These are phyloP conservation scores for Penicillium sp. DNA, from an alignment of 2,329 filamentous ascomycete genomes.

Conservation along the genomic window DNA sequence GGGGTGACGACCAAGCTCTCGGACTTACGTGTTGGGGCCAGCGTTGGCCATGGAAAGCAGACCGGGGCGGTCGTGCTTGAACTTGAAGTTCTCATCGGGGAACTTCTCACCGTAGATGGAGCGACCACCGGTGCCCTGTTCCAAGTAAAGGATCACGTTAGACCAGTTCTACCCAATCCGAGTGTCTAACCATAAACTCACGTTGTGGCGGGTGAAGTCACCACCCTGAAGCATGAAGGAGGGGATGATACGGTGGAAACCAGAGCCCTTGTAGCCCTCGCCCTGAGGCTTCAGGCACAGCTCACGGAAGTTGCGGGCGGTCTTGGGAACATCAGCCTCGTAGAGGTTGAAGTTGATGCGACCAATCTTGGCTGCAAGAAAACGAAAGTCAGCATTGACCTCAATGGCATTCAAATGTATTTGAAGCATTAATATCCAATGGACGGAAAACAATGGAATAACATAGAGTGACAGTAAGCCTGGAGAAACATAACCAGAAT, in stretches of 20 bases:
- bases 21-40: conserved; percentile 80
- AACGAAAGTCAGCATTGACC: conserved; percentile 11
- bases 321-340: conserved; percentile 82
- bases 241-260: conserved; percentile 90
- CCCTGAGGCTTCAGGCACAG: conserved; percentile 77
- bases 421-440: conserved; percentile 2
- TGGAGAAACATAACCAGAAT: background rate
- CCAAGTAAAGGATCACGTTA: conserved; percentile 8
- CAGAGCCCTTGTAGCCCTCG: conserved; percentile 74
- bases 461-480: too few relatives aligned
- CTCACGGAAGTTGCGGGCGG: conserved; percentile 74
- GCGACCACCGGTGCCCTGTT: conserved; percentile 78
- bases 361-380: conserved; percentile 59
- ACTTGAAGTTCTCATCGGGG: conserved; percentile 81
- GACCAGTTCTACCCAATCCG: background rate
- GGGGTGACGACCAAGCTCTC: too few relatives aligned
- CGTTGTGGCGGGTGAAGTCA: conserved; percentile 89
- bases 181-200: conserved; percentile 46
- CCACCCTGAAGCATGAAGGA: conserved; percentile 94
- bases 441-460: background rate
- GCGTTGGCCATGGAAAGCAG: conserved; percentile 94
- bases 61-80: conserved; percentile 67
- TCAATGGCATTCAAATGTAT: conserved; percentile 8
- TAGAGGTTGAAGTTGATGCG: conserved; percentile 87
- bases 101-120: conserved; percentile 97